Percentiles rank a stretch among this genome's conserved stretches.
Conservation (phyloP, 306 rosid species). For the Vigna reflexopilosa region DNA sequence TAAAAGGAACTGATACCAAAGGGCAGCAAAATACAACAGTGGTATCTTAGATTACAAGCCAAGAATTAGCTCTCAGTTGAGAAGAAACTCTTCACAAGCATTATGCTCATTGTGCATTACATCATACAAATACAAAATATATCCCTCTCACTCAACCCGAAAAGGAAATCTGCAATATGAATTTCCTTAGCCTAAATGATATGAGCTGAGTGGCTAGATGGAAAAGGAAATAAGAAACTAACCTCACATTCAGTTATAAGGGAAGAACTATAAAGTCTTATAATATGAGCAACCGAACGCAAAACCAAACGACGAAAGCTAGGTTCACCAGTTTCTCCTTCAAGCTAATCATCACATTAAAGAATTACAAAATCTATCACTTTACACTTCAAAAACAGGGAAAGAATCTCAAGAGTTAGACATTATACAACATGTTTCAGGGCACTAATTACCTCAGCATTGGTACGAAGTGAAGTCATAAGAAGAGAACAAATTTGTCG, state of each 20-base stretch:
- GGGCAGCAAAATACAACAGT: conserved; percentile 27
- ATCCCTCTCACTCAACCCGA: conserved; percentile 1
- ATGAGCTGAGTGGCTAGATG: conserved; percentile 27
- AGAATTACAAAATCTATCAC: conserved; percentile 32
- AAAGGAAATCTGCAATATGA: conserved; percentile 22
- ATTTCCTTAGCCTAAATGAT: conserved; percentile 30
- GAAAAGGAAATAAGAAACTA: conserved; percentile 51
- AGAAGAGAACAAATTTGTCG: conserved; percentile 88
- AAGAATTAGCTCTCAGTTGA: conserved; percentile 15
- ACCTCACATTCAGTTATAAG: conserved; percentile 96
- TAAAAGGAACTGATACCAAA: conserved; percentile 3
- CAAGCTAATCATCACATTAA: conserved; percentile 64
- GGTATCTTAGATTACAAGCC: conserved; percentile 22
- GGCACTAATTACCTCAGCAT: conserved; percentile 76
- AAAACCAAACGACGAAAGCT: conserved; percentile 89
- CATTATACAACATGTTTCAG: conserved; percentile 37
- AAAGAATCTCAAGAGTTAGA: conserved; percentile 25
- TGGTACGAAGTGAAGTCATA: conserved; percentile 95
- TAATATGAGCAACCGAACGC: conserved; percentile 98
- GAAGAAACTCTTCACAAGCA: conserved; percentile 20
- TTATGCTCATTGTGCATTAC: background rate
- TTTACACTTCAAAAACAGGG: conserved; percentile 40
- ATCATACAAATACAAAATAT: conserved; percentile 26
- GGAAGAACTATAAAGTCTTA: conserved; percentile 95
- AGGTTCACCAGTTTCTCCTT: conserved; percentile 98